These are phyloP conservation scores for Atalantia buxifolia DNA, from an alignment of 345 rosid species.

Conservation along the genomic window DNA sequence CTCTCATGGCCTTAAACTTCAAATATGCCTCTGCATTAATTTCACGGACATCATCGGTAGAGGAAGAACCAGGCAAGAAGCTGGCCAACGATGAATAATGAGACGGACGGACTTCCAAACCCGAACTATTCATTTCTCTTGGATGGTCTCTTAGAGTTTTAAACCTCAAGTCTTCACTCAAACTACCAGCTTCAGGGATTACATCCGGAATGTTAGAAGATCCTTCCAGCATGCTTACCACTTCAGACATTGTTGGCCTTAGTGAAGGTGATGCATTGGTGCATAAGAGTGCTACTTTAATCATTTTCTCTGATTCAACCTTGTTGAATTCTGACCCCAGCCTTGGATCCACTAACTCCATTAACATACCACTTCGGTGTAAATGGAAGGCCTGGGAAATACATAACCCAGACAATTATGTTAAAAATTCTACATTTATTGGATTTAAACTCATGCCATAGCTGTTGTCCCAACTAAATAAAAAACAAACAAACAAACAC, in stretches of 20 bases:
- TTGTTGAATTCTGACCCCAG: conserved; percentile 34
- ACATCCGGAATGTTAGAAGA: conserved; percentile 31
- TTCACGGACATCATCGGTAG: background rate
- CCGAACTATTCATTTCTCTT: background rate
- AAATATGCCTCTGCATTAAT: conserved; percentile 9
- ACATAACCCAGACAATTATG: background rate
- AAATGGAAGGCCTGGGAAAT: conserved; percentile 41
- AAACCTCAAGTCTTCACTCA: conserved; percentile 40
- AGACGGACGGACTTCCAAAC: background rate
- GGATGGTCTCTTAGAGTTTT: conserved; percentile 20
- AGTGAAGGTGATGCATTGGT: conserved; percentile 41
- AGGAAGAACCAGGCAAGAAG: background rate
- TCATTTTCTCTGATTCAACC: conserved; percentile 36
- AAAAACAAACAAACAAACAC: no score
- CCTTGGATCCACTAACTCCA: conserved; percentile 45
- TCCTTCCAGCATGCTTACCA: conserved; percentile 54
- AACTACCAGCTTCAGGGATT: conserved; percentile 25
- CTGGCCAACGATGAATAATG: background rate
- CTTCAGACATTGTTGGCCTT: conserved; percentile 64
- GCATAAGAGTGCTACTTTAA: conserved; percentile 52
- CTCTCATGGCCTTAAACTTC: conserved; percentile 11
- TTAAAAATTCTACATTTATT: background rate
- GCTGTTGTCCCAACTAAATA: no score
- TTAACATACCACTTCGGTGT: conserved; percentile 31
- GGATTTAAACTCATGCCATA: background rate